Conservation (phyloP, 2,329 filamentous ascomycete species). For the Xylariaceae sp. region DNA sequence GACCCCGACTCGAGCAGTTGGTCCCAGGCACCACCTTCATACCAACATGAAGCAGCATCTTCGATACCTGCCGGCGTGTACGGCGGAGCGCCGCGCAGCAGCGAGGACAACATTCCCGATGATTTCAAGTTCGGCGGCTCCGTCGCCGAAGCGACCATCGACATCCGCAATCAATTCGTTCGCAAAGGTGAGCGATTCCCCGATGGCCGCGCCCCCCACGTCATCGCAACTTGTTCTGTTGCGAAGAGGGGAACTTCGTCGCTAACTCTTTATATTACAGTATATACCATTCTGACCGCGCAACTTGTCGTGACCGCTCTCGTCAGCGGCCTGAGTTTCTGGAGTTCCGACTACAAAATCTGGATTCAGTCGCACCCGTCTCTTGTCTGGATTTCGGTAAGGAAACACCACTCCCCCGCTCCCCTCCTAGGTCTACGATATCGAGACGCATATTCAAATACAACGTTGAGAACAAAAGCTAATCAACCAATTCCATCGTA, state of each 20-base stretch:
- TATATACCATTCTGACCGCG: slow-evolving; percentile 95
- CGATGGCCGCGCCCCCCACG: neutral
- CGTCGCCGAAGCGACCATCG: slow-evolving; percentile 87
- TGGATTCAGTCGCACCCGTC: slow-evolving; percentile 85
- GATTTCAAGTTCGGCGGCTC: slow-evolving; percentile 98
- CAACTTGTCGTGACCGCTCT: slow-evolving; percentile 81
- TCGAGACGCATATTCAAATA: neutral
- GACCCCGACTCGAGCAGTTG: slow-evolving; percentile 71
- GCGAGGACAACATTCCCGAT: slow-evolving; percentile 88
- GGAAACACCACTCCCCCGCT: slow-evolving; percentile 25
- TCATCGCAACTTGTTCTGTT: neutral
- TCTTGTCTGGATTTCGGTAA: slow-evolving; percentile 77
- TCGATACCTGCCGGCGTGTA: slow-evolving; percentile 55
- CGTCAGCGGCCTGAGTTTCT: slow-evolving; percentile 80
- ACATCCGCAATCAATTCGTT: slow-evolving; percentile 94
- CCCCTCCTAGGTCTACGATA: neutral
- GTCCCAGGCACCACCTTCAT: slow-evolving; percentile 73
- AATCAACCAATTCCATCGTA: neutral
- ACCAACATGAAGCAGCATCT: slow-evolving; percentile 54
- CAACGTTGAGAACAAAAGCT: slow-evolving; percentile 1
- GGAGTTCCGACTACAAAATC: slow-evolving; percentile 66
- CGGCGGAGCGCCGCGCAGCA: slow-evolving; percentile 63
- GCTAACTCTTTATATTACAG: slow-evolving; percentile 32
- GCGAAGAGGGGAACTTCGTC: neutral
- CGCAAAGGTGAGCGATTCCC: slow-evolving; percentile 53